Percentiles rank a stretch among this genome's conserved stretches.
phyloP scores from a whole-genome alignment of 148 eudicot species.

The Gaultheria prostrata region DNA sequence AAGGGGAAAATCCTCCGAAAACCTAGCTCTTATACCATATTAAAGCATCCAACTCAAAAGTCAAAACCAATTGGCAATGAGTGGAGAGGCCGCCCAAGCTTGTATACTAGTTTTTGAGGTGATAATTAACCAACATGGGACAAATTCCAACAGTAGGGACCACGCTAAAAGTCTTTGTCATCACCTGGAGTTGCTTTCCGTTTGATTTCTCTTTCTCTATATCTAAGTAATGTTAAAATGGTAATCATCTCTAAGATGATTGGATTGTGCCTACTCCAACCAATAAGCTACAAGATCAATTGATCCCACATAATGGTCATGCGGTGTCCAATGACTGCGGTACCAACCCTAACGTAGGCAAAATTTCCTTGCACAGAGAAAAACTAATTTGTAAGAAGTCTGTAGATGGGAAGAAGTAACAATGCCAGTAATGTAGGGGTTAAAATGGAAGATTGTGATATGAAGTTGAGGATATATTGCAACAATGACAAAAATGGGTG shows the following conservation, averaged over 20 bases:
- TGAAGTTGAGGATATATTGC: neutral
- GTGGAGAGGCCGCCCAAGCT: too few relatives aligned
- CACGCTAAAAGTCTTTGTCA: neutral
- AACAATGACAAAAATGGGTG: neutral
- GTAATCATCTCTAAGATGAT: neutral
- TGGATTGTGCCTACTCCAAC: neutral
- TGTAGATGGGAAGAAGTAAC: neutral
- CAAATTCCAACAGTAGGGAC: neutral
- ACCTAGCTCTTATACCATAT: too few relatives aligned
- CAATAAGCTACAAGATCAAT: neutral
- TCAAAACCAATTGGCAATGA: too few relatives aligned
- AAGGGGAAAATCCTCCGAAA: too few relatives aligned
- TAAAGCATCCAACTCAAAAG: too few relatives aligned
- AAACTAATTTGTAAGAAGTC: neutral
- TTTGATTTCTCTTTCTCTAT: neutral
- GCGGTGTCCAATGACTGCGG: neutral
- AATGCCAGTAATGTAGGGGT: neutral
- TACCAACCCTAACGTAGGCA: neutral
- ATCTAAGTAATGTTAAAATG: neutral
- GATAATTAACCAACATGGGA: too few relatives aligned
- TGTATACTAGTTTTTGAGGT: too few relatives aligned
- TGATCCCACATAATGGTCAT: neutral
- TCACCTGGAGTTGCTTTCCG: neutral
- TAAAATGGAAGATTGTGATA: neutral
- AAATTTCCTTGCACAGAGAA: neutral